Percentiles rank a stretch among this genome's conserved stretches.
Evolutionary conservation across 441 rosid species (phyloP).

Genomic region (Pelargonium citronellum): DNA sequence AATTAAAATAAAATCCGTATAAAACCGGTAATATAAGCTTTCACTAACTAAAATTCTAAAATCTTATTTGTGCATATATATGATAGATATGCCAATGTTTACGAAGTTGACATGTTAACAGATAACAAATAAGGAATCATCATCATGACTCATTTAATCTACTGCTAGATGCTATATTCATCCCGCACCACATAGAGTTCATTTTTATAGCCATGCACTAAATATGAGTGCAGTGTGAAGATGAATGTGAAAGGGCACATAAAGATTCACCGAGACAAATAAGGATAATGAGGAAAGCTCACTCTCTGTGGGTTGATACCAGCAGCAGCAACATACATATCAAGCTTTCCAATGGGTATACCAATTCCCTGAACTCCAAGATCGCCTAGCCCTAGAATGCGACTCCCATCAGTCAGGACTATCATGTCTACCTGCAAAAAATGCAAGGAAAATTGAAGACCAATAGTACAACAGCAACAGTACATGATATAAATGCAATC

Average conservation of each 20-base stretch:
- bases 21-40: too few relatives aligned
- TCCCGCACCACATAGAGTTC: too few relatives aligned
- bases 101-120: too few relatives aligned
- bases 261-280: not conserved
- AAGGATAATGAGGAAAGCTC: slow-evolving; percentile 16
- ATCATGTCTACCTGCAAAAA: slow-evolving; percentile 86
- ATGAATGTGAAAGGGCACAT: slow-evolving; percentile 1
- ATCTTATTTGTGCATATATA: not conserved
- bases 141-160: too few relatives aligned
- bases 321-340: slow-evolving; percentile 94
- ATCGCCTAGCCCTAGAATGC: slow-evolving; percentile 96
- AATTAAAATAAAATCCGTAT: slow-evolving; percentile 6
- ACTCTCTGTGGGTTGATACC: slow-evolving; percentile 89
- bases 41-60: too few relatives aligned
- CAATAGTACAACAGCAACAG: not conserved
- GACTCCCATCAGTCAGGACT: slow-evolving; percentile 93
- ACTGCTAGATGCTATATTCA: too few relatives aligned
- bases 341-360: slow-evolving; percentile 92
- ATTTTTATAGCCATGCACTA: too few relatives aligned
- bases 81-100: slow-evolving; percentile 7
- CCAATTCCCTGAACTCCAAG: slow-evolving; percentile 99
- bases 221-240: not conserved
- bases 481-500: too few relatives aligned
- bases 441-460: slow-evolving; percentile 10
- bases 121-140: too few relatives aligned